Evolutionary conservation across 768 basidiomycete genomes (phyloP), one percentile per base, ranked within the genome.

Genomic region (Gelatoporia subvermispora): DNA sequence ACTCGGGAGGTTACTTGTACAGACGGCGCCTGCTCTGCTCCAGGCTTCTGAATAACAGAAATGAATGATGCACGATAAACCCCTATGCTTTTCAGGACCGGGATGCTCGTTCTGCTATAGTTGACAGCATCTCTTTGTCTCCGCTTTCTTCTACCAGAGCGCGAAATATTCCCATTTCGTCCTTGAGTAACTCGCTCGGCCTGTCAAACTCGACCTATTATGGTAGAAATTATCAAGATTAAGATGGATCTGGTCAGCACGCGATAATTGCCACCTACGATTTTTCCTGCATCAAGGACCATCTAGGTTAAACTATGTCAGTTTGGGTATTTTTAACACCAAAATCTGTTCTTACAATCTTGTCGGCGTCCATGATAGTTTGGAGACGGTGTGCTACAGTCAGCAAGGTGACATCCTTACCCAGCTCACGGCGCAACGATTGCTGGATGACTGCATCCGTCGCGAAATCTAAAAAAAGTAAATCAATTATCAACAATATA

Each of bases 61-160:
- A n/a, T n/a, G n/a, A n/a, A n/a, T n/a, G n/a, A n/a, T n/a, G n/a
- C n/a, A 46, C 17, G 50, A 42, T 0, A 18, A 34, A 13, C 34
- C 50, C 28, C 28, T 7, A 31, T 13, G 28, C 28, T 7, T 31
- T 31, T 31, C 5, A 31, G 28, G 28, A 31, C 7, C 5, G 21
- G 15, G 44, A 43, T 9, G 5, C 42, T 41, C 15, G 48, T 8
- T 36, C 38, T 1, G 61, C 68, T 69, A 75, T 75, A 1, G 63
- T 70, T 50, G 75, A 73, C 22, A 84, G 55, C 8, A 56, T 58
- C 9, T 74, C 72, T 49, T 68, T 76, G 54, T 84, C 80, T 3
- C 69, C 72, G 47, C 77, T 81, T 50, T 76, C 75, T 40, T 84
- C 76, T 0, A 84, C 80, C 36, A 84, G 62, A 3, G 76, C 60